phyloP scores from a whole-genome alignment of 1,139 yeast species.

The Saccharomyces hybrid region DNA sequence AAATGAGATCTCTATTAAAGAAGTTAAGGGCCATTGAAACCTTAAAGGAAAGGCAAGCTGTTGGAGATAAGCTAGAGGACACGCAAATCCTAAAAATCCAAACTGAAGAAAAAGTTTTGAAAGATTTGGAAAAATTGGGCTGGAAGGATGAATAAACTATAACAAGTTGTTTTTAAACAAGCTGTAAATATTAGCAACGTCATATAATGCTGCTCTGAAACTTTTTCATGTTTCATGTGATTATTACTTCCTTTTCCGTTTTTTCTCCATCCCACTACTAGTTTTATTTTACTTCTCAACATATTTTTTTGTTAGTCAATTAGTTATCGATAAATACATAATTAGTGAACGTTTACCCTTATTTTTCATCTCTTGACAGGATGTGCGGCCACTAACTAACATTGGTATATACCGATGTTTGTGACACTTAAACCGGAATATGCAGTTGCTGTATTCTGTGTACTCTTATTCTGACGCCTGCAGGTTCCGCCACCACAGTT shows the following conservation, averaged over 20 bases:
- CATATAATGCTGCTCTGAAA: neutral
- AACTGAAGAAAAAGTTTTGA: slow-evolving; percentile 73
- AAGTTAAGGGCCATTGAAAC: slow-evolving; percentile 90
- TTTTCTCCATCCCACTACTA: neutral
- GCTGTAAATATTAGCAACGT: neutral
- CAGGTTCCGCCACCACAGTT: neutral
- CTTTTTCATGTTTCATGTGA: neutral
- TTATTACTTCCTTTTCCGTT: neutral
- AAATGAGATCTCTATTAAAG: slow-evolving; percentile 80
- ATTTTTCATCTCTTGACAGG: neutral
- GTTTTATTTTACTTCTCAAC: neutral
- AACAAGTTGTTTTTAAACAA: neutral
- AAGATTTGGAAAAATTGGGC: slow-evolving; percentile 66
- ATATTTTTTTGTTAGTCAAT: neutral
- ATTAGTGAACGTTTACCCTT: neutral
- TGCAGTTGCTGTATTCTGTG: too few species aligned
- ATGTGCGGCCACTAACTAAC: neutral
- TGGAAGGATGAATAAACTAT: slow-evolving; percentile 40
- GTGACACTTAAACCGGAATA: neutral
- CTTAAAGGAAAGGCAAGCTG: slow-evolving; percentile 75
- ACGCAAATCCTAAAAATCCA: slow-evolving; percentile 86
- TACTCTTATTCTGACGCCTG: neutral
- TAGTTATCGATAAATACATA: neutral
- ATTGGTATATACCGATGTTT: too few species aligned
- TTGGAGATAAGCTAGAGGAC: slow-evolving; percentile 81